Percentiles rank a stretch among this genome's conserved stretches.
phyloP scores from a whole-genome alignment of 352 stramenopile genomes.

The Phytophthora parvispora region DNA sequence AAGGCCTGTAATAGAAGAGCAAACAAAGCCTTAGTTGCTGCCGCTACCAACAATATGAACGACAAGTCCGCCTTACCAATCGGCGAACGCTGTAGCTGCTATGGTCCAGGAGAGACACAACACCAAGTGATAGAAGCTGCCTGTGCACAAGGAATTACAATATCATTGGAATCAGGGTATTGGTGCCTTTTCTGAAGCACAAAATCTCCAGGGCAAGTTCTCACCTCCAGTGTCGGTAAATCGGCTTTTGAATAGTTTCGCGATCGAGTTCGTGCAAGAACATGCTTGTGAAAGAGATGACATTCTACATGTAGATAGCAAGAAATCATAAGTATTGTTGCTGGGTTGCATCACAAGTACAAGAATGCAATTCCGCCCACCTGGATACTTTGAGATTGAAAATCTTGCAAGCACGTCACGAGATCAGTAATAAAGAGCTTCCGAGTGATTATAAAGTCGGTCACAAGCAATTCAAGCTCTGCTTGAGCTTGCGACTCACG shows the following conservation, averaged over 20 bases:
- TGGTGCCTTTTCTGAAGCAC: not conserved
- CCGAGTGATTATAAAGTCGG: constrained; percentile 43
- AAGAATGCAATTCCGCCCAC: constrained; percentile 17
- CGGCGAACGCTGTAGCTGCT: constrained; percentile 15
- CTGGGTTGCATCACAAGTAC: too few species aligned
- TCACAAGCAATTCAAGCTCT: constrained; percentile 42
- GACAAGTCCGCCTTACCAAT: constrained; percentile 33
- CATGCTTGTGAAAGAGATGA: constrained; percentile 35
- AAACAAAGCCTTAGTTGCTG: not conserved
- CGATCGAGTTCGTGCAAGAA: constrained; percentile 41
- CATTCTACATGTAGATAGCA: constrained; percentile 18
- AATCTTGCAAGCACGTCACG: constrained; percentile 9
- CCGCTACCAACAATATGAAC: not conserved
- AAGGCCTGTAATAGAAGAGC: constrained; percentile 19
- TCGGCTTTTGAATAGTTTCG: constrained; percentile 6
- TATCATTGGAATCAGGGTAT: too few species aligned
- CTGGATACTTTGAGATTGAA: constrained; percentile 1
- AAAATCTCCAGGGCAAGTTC: too few species aligned
- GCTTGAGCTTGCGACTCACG: constrained; percentile 5
- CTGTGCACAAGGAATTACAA: constrained; percentile 23
- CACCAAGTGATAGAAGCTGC: constrained; percentile 27
- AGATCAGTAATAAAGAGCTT: constrained; percentile 35
- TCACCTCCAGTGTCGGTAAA: constrained; percentile 44
- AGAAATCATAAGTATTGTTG: constrained; percentile 10
- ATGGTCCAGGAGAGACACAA: constrained; percentile 28